Conservation (phyloP, 129 eudicot genomes). For the Lonicera japonica region DNA sequence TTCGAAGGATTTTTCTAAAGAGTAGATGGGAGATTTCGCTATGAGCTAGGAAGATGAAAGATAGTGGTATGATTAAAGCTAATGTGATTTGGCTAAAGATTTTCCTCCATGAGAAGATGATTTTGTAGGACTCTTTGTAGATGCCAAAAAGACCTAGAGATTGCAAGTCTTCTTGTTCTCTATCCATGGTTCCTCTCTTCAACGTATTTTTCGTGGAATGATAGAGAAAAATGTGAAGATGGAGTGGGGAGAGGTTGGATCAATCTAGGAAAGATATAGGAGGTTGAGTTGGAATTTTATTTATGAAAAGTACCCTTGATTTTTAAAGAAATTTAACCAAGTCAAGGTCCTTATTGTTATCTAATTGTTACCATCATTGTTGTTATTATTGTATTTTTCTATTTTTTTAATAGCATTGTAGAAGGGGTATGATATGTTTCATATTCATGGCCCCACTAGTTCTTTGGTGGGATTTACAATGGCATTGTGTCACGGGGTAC, state of each 20-base stretch:
- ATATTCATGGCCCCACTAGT: no score
- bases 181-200: conserved; percentile 38
- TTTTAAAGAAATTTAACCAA: neutral
- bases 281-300: neutral
- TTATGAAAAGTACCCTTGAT: neutral
- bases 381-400: no score
- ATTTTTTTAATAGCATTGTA: no score
- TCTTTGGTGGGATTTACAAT: no score
- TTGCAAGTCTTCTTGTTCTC: conserved; percentile 68
- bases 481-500: no score
- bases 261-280: neutral
- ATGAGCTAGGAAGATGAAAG: conserved; percentile 48
- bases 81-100: conserved; percentile 56
- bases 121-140: conserved; percentile 45
- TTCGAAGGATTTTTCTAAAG: conserved; percentile 15
- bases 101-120: conserved; percentile 35
- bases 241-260: neutral
- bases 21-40: conserved; percentile 26
- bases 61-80: conserved; percentile 54
- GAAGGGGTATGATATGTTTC: no score
- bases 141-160: conserved; percentile 58
- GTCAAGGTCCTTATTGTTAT: neutral
- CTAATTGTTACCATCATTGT: conserved; percentile 4
- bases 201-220: neutral
- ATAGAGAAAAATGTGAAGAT: neutral